These are phyloP conservation scores for Lepiota venenata DNA, from an alignment of 768 basidiomycete species.

Conservation along the genomic window DNA sequence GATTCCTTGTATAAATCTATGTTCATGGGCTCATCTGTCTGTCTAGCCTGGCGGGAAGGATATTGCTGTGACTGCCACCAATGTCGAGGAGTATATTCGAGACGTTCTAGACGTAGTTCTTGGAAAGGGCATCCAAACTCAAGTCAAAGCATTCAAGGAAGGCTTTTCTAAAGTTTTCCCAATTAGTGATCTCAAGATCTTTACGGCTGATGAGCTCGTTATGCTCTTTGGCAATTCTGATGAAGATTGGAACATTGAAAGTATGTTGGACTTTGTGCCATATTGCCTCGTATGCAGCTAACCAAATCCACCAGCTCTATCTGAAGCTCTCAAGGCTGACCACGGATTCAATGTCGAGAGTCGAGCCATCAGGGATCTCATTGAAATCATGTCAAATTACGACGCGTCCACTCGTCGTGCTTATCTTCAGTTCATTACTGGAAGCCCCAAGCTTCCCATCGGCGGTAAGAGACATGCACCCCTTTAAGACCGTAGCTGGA, in stretches of 20 bases:
- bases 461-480: slow-evolving; percentile 59
- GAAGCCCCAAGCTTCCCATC: slow-evolving; percentile 94
- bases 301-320: slow-evolving; percentile 54
- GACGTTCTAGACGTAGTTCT: slow-evolving; percentile 87
- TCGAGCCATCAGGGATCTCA: slow-evolving; percentile 81
- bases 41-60: slow-evolving; percentile 74
- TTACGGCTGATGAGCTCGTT: slow-evolving; percentile 92
- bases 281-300: slow-evolving; percentile 3
- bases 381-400: slow-evolving; percentile 85
- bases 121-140: slow-evolving; percentile 70
- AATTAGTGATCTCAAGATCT: slow-evolving; percentile 83
- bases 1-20: slow-evolving; percentile 18
- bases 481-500: not conserved
- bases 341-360: slow-evolving; percentile 98
- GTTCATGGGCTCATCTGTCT: not conserved
- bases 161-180: slow-evolving; percentile 98
- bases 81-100: slow-evolving; percentile 87
- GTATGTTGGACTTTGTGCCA: slow-evolving; percentile 42
- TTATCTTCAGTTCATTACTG: slow-evolving; percentile 95
- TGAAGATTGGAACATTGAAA: slow-evolving; percentile 95
- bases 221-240: slow-evolving; percentile 95
- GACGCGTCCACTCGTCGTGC: slow-evolving; percentile 73
- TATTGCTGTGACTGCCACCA: slow-evolving; percentile 78
- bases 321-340: slow-evolving; percentile 91
- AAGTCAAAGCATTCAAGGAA: slow-evolving; percentile 89